These are phyloP conservation scores for Diaporthe amygdali DNA, from an alignment of 2,329 filamentous ascomycete species.

Conservation along the genomic window DNA sequence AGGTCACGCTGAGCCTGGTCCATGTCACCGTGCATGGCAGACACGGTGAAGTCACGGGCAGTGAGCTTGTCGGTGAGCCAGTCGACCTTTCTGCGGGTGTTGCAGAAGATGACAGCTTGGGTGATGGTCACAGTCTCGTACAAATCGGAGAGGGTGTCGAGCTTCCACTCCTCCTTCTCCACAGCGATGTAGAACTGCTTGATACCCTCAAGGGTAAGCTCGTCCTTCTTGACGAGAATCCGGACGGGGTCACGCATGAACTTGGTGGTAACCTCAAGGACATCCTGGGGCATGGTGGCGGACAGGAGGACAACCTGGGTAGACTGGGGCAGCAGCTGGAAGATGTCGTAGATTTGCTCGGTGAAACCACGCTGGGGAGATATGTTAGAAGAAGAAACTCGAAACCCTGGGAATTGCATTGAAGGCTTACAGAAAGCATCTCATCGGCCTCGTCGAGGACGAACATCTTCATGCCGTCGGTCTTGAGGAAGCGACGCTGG, in stretches of 20 bases:
- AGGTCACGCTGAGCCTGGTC: slow-evolving; percentile 96
- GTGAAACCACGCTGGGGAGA: slow-evolving; percentile 87
- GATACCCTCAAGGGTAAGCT: slow-evolving; percentile 93
- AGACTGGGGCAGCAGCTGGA: slow-evolving; percentile 92
- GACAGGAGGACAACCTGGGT: slow-evolving; percentile 99
- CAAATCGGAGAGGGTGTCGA: slow-evolving; percentile 96
- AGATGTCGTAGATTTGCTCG: slow-evolving; percentile 99
- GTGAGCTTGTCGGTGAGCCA: slow-evolving; percentile 99
- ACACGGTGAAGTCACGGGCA: slow-evolving; percentile 97
- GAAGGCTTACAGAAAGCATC: slow-evolving; percentile 72
- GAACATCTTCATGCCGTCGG: slow-evolving; percentile 69
- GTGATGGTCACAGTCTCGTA: slow-evolving; percentile 99
- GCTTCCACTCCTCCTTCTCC: slow-evolving; percentile 99
- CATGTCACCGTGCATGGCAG: slow-evolving; percentile 99
- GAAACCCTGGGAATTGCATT: background rate
- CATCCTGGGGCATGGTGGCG: slow-evolving; percentile 95
- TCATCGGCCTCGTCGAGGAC: slow-evolving; percentile 67
- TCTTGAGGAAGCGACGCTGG: slow-evolving; percentile 60
- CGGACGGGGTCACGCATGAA: slow-evolving; percentile 99
- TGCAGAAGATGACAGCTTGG: slow-evolving; percentile 99
- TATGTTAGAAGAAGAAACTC: slow-evolving; percentile 38
- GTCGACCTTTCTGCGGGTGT: slow-evolving; percentile 97
- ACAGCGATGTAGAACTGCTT: slow-evolving; percentile 99
- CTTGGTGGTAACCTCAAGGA: slow-evolving; percentile 98
- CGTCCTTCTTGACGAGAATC: slow-evolving; percentile 97